phyloP scores from a whole-genome alignment of 2,329 filamentous ascomycete genomes.

The Aspergillus pseudoviridinutans region DNA sequence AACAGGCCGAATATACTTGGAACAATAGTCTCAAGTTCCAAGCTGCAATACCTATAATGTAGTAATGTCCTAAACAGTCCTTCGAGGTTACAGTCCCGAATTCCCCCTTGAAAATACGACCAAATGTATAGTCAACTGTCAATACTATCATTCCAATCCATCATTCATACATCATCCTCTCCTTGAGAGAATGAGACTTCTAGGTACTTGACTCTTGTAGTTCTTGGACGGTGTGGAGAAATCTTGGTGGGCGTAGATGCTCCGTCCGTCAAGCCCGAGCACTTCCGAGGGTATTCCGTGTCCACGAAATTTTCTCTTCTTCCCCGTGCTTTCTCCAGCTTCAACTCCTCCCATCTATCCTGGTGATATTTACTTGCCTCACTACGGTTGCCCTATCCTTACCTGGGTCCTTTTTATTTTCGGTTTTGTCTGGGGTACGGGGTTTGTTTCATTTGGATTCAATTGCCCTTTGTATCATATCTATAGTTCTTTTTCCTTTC shows the following conservation, averaged over 20 bases:
- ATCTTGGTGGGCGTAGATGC: slow-evolving; percentile 18
- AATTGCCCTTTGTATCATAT: slow-evolving; percentile 35
- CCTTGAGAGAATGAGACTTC: background rate
- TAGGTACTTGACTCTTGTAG: too few species aligned
- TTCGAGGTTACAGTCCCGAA: too few species aligned
- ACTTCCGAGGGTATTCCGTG: slow-evolving; percentile 39
- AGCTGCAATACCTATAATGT: too few species aligned
- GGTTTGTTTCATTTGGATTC: slow-evolving; percentile 29
- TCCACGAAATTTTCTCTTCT: slow-evolving; percentile 41
- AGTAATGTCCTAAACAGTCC: background rate
- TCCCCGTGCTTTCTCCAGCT: slow-evolving; percentile 24
- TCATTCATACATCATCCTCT: background rate
- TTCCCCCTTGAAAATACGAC: background rate
- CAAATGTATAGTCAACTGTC: background rate
- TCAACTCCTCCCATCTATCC: slow-evolving; percentile 16
- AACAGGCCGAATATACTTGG: background rate
- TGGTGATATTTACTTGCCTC: slow-evolving; percentile 13
- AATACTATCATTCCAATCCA: background rate
- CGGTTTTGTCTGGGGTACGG: slow-evolving; percentile 30
- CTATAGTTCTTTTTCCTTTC: slow-evolving; percentile 3
- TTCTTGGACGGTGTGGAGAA: slow-evolving; percentile 11
- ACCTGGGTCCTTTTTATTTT: slow-evolving; percentile 20
- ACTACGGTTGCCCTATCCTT: slow-evolving; percentile 4
- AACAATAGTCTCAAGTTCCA: background rate
- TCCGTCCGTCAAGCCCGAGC: slow-evolving; percentile 32